Base-by-base conservation (phyloP, 192 early-diverging fungal species). In the Rhizophlyctis rosea region DNA sequence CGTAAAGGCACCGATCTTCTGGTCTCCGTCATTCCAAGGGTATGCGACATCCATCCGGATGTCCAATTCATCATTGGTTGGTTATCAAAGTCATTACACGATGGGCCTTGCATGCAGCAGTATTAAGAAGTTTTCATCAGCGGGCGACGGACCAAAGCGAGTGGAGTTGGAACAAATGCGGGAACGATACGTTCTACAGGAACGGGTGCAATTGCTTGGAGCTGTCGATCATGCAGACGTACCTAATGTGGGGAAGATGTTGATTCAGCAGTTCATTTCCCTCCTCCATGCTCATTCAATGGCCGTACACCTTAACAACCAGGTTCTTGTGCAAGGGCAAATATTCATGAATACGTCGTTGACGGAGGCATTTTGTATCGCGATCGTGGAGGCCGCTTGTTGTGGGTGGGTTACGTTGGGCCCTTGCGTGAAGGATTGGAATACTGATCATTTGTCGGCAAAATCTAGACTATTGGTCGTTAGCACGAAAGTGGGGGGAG, bases 281-380 rank as follows among this genome's bases (percentile, higher is more conserved):
- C 39, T 13, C 18, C 47, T 23, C 29, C 35, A 65, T 2, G 1
- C 54, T 68, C 36, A 32, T 34, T 0, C 7, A 31, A 14, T 18
- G 14, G 33, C 4, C 3, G 24, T 7, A 33, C 18, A 14, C 18
- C 54, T 13, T 3, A 25, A 25, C 21, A 2, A 21, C 11, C 53
- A 81, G 74, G 71, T 84, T 25, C 78, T 99, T 21, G 85, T 91
- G 11, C 86, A 93, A 53, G 96, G 96, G 13, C 86, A 96, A 56
- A 95, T 99, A 14, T 99, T 95, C 65, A 72, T 99, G 28, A 99
- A 99, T 66, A 97, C 96, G 28, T 93, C 91, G 39, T 78, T 98
- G 71, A 99, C 95, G 1, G 96, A 99, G 65, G 96, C 96, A 4
- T 99, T 99, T 65, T 96, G 96, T 67, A 99, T 96, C 49, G 94